Evolutionary conservation across 768 basidiomycete genomes (phyloP), one percentile per base, ranked within the genome.

Genomic region (Boletus edulis): DNA sequence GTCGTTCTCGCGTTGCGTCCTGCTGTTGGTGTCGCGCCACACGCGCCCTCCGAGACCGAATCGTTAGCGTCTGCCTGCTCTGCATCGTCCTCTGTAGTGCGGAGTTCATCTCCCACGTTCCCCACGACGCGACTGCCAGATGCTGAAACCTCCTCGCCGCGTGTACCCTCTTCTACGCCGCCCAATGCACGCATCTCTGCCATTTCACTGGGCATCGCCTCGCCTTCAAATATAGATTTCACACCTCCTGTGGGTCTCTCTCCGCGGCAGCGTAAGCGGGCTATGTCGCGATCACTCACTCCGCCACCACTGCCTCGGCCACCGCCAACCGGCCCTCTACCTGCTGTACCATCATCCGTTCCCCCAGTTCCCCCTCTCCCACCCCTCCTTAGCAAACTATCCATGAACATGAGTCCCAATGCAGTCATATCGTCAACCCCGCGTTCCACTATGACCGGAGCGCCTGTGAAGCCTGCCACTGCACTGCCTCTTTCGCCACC

Each of bases 321-420:
- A 38, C 70, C 68, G 4, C 69, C 69, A 11, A 64, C 55, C 3
- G 62, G 68, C 2, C 69, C 70, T 37, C 46, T 70, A 15, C 69
- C 70, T 57, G 62, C 70, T 7, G 50, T 70, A 22, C 69, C 69
- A 37, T 56, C 57, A 9, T 50, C 46, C 5, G 27, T 61, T 17
- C 64, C 69, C 1, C 67, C 66, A 5, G 61, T 70, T n/a, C 66
- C 66, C 0, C 58, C 68, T 24, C 62, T 70, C 12, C 70, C 70
- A 0, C 60, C 66, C 34, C 59, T 67, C 31, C 34, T 62, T 11
- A 53, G 52, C 39, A 63, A 59, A 46, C 39, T 56, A 11, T 46
- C 67, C 24, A 56, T 52, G 48, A 59, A 54, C 35, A 29, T 40
- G 52, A 22, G 52, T 0, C 29, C 49, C 10, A 52, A 56, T 41